phyloP scores from a whole-genome alignment of 2,329 filamentous ascomycete species.

The Zasmidium cellare region DNA sequence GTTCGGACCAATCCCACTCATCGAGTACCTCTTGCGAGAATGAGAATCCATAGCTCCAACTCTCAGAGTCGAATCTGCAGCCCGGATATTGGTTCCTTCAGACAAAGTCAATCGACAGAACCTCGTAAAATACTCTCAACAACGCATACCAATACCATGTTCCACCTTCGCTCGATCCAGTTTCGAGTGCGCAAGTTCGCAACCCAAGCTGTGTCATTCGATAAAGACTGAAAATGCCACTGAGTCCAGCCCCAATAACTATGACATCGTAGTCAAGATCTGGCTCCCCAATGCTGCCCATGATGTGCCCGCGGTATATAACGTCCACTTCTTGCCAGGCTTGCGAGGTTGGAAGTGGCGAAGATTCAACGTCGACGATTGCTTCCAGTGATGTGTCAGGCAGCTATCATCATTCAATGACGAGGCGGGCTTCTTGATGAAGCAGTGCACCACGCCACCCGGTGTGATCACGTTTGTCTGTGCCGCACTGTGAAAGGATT shows the following conservation, averaged over 20 bases:
- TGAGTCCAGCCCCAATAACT: slow-evolving; percentile 43
- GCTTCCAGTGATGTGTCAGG: no score
- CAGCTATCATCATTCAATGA: no score
- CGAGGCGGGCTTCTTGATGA: no score
- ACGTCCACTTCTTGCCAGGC: not conserved
- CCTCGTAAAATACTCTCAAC: not conserved
- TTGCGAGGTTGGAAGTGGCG: no score
- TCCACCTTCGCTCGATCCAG: slow-evolving; percentile 43
- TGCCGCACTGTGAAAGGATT: not conserved
- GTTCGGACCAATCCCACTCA: slow-evolving; percentile 44
- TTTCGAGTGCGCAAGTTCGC: slow-evolving; percentile 42
- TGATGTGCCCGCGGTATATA: not conserved
- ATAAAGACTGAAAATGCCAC: slow-evolving; percentile 45
- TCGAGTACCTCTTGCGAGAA: slow-evolving; percentile 45
- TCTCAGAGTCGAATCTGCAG: slow-evolving; percentile 48
- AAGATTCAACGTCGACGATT: no score
- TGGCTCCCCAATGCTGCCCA: slow-evolving; percentile 12
- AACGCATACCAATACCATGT: slow-evolving; percentile 41
- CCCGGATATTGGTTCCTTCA: slow-evolving; percentile 48
- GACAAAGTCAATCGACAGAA: slow-evolving; percentile 25
- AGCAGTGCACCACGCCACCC: no score
- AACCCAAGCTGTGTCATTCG: slow-evolving; percentile 43
- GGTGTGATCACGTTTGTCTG: not conserved
- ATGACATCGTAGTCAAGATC: slow-evolving; percentile 37
- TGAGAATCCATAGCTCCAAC: slow-evolving; percentile 46